A percentile compares a stretch with the other conserved stretches of the same genome.
Conservation (phyloP, 2,329 filamentous ascomycete species). For the Rhinocladiella mackenziei region DNA sequence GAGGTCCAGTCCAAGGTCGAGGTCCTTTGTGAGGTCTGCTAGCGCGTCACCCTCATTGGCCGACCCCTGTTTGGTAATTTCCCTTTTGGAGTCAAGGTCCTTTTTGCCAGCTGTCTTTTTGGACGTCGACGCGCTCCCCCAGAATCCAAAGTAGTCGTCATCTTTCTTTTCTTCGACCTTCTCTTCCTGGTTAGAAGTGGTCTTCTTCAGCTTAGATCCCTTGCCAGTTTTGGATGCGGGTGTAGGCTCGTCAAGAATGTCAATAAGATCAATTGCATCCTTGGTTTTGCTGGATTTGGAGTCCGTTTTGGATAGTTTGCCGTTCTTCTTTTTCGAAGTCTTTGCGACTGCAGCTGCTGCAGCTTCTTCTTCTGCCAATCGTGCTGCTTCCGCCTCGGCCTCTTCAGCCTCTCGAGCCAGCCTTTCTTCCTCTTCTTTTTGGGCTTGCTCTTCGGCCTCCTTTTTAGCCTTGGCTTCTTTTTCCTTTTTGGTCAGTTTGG, state of each 20-base stretch:
- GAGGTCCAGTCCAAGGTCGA: slow-evolving; percentile 36
- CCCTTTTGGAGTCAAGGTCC: slow-evolving; percentile 38
- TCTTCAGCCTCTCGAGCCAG: slow-evolving; percentile 32
- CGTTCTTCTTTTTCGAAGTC: slow-evolving; percentile 33
- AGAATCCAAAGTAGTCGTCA: slow-evolving; percentile 31
- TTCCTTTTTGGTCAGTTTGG: slow-evolving; percentile 44
- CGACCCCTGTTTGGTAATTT: slow-evolving; percentile 42
- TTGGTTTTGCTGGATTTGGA: slow-evolving; percentile 31
- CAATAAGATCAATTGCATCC: slow-evolving; percentile 34
- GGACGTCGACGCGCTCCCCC: slow-evolving; percentile 26
- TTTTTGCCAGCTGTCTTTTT: slow-evolving; percentile 39
- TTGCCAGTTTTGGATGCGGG: slow-evolving; percentile 19
- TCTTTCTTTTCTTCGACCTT: slow-evolving; percentile 23
- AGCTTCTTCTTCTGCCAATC: slow-evolving; percentile 34
- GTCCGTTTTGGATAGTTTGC: slow-evolving; percentile 26
- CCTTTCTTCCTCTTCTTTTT: slow-evolving; percentile 32
- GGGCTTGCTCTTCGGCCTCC: slow-evolving; percentile 34
- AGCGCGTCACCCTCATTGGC: slow-evolving; percentile 42
- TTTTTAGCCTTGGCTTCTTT: slow-evolving; percentile 45
- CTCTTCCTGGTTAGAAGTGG: slow-evolving; percentile 29
- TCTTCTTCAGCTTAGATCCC: slow-evolving; percentile 28
- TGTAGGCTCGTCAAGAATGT: slow-evolving; percentile 33
- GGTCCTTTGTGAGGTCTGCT: slow-evolving; percentile 40
- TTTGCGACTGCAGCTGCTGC: slow-evolving; percentile 38
- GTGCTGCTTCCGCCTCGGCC: slow-evolving; percentile 36